phyloP scores from a whole-genome alignment of 352 stramenopile species.

The Globisporangium canariense region DNA sequence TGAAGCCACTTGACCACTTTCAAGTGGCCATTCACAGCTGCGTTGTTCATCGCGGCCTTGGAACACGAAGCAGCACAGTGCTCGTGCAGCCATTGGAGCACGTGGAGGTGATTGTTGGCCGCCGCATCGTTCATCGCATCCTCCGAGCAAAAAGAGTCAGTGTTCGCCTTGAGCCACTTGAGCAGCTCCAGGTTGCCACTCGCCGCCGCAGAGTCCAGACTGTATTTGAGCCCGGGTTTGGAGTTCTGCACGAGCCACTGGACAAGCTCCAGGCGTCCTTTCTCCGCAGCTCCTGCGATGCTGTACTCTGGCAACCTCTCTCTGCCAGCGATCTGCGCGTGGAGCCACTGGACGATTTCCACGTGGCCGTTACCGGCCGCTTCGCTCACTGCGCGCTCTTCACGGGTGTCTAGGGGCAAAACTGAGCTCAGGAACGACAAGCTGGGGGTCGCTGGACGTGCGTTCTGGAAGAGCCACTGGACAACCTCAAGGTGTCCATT shows the following conservation, averaged over 20 bases:
- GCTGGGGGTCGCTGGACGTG: not conserved
- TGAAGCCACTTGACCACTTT: conserved; percentile 18
- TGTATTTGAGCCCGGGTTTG: not conserved
- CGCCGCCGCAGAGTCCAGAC: not conserved
- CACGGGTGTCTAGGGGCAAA: not conserved
- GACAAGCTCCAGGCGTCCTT: not conserved
- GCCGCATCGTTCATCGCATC: not conserved
- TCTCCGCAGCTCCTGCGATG: not conserved
- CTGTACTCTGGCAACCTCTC: not conserved
- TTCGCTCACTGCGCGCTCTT: not conserved
- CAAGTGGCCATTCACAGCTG: not conserved
- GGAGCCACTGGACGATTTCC: conserved; percentile 1
- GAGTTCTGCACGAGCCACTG: not conserved
- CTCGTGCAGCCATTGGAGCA: not conserved
- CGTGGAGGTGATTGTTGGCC: not conserved
- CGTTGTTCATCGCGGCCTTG: not conserved
- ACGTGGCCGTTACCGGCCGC: not conserved
- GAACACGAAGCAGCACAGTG: not conserved
- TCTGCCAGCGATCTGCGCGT: not conserved
- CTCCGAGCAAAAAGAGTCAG: not conserved
- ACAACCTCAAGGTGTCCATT: not conserved
- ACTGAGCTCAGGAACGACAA: not conserved
- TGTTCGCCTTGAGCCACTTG: not conserved
- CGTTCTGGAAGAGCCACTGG: conserved; percentile 5
- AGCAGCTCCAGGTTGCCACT: not conserved